Evolutionary conservation across 106 monocot genomes (phyloP), one percentile per base, ranked within the genome.

Genomic region (Alisma plantagoaquatica): DNA sequence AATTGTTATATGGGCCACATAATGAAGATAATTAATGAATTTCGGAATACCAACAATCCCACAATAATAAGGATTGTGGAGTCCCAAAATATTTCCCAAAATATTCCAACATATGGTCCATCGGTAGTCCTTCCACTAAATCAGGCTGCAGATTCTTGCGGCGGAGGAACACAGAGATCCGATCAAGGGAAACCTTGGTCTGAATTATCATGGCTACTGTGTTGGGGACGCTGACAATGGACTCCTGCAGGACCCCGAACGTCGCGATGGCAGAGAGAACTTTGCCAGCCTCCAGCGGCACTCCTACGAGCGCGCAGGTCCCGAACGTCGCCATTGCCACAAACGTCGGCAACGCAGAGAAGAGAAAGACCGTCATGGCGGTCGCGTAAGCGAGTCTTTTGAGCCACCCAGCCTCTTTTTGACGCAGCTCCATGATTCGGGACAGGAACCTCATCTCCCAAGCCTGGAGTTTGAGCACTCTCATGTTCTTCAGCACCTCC

Each of bases 281-380:
- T 42, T 78, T 51, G 0, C 96, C 96, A 30, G 96, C 89, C 21
- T 89, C 90, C 15, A 98, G 89, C 57, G 81, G 66, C 24, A 52
- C 70, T 10, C 96, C 89, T 46, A 98, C 41, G n/a, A 89, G 54
- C 59, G 90, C 83, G 17, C 70, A 76, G 28, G 96, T 90, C 32
- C 61, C 85, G 58, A 98, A 98, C 30, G 96, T 98, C 44, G 82
- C 57, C 15, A 82, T 89, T 0, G 96, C 73, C 2, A 98, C 85
- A 61, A 98, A 98, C 23, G 90, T 98, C 8, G 96, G 96, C 10
- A 89, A 98, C 7, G 80, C 85, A 89, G 89, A 98, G 66, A 90
- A 98, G 54, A 90, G 79, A 52, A 98, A 98, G 25, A 89, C 90
- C 32, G 90, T 69, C 8, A 85, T 65, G 49, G 89, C 77, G 51